These are phyloP conservation scores for Phytophthora litchii DNA, from an alignment of 352 stramenopile genomes.

Conservation along the genomic window DNA sequence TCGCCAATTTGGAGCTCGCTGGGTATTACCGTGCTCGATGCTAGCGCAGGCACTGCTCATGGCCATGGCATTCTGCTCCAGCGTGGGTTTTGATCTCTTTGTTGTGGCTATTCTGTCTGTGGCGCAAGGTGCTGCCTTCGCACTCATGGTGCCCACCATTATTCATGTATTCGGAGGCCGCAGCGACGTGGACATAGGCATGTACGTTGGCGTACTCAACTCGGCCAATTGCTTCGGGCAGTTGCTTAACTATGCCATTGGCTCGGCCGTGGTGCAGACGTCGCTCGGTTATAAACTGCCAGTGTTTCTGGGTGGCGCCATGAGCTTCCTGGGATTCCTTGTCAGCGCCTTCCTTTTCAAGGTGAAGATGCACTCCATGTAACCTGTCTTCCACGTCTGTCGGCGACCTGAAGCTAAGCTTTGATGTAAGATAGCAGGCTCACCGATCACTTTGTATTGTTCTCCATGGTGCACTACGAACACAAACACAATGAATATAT, in stretches of 20 bases:
- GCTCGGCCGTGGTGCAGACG: constrained; percentile 38
- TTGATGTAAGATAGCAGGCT: constrained; percentile 22
- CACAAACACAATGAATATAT: constrained; percentile 5
- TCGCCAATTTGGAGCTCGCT: constrained; percentile 39
- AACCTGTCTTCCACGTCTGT: constrained; percentile 4
- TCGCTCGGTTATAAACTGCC: constrained; percentile 46
- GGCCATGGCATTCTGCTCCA: constrained; percentile 39
- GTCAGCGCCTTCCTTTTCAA: constrained; percentile 41
- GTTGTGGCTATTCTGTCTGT: constrained; percentile 39
- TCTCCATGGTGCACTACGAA: too few species aligned
- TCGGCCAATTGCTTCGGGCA: constrained; percentile 44
- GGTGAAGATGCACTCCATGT: constrained; percentile 52
- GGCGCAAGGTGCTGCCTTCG: constrained; percentile 33
- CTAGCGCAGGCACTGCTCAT: constrained; percentile 44
- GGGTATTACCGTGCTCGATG: constrained; percentile 34
- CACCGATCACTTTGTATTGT: constrained; percentile 4
- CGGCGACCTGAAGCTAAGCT: not conserved
- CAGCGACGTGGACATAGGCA: constrained; percentile 34
- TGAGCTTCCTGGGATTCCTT: constrained; percentile 44
- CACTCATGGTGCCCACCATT: constrained; percentile 45
- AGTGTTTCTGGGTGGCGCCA: constrained; percentile 41
- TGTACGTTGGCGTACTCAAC: constrained; percentile 31
- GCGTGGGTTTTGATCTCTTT: constrained; percentile 34
- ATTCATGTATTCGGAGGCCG: constrained; percentile 45
- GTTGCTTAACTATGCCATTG: constrained; percentile 46